Base-by-base conservation (phyloP, 2,329 filamentous ascomycete genomes). In the Chaetomiaceae sp. region DNA sequence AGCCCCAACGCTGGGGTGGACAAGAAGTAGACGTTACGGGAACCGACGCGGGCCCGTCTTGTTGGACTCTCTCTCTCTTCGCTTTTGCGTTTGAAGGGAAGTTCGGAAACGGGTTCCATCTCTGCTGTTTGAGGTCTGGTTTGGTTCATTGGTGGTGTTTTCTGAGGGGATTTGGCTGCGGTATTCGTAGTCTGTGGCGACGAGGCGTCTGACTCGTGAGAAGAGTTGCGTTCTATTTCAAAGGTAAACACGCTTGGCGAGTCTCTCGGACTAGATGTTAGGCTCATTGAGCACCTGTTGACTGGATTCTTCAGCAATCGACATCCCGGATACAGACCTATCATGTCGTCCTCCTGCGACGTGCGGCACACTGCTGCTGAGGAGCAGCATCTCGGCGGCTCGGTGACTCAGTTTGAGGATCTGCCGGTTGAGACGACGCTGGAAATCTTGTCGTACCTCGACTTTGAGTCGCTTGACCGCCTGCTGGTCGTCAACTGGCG, bases 1-100 rank as follows among this genome's bases (percentile, higher is more conserved):
- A 75, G 65, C 72, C 74, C 74, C 72, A 76, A 72, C 59, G 73
- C 51, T 56, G 73, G 73, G 74, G 73, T 74, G 51, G 58, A 57
- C 53, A 60, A 57, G 56, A 58, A 71, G 59, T 76, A 70, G 67
- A 53, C 53, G 45, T 56, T 64, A 56, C 56, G 55, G 30, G 17
- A 18, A 3, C n/a, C 9, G 14, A 27, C 36, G 12, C 9, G 4
- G 38, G 37, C 29, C 30, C 17, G n/a, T 34, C 12, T 15, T 19
- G 15, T 10, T 26, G 12, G 9, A 7, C 20, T 39, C 5, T 34
- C 6, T 20, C 3, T 18, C 3, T 20, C 6, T 10, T 22, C 39
- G 20, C 30, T 15, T 26, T 15, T 30, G 29, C 24, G 1, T 10
- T 18, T 32, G n/a, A n/a, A n/a, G n/a, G n/a, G n/a, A n/a, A n/a